Percentiles rank a stretch among this genome's conserved stretches.
phyloP scores from a whole-genome alignment of 345 rosid genomes.

The Kandelia obovata region DNA sequence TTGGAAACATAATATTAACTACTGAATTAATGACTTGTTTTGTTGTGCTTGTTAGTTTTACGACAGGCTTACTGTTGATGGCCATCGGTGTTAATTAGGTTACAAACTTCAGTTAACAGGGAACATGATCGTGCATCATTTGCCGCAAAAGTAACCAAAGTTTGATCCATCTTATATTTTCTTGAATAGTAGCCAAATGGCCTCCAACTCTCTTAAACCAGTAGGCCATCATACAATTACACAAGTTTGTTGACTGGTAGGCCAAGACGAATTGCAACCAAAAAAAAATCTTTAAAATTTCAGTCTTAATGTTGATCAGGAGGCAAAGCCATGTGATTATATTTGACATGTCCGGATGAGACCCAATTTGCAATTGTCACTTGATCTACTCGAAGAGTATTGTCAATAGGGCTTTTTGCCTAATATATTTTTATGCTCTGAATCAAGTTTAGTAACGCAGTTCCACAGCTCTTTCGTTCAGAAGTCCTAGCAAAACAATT shows the following conservation, averaged over 20 bases:
- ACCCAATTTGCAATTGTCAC: neutral
- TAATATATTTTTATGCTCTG: neutral
- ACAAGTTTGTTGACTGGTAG: neutral
- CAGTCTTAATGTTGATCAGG: neutral
- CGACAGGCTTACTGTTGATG: neutral
- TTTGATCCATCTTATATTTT: neutral
- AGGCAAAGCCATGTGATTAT: slow-evolving; percentile 15
- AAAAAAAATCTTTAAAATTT: too few species aligned
- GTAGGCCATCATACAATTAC: slow-evolving; percentile 1
- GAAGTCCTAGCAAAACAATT: neutral
- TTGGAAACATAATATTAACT: too few species aligned
- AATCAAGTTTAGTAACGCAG: neutral
- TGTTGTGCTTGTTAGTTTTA: neutral
- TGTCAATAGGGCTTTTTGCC: neutral
- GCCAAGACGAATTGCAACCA: neutral
- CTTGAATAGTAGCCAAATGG: neutral
- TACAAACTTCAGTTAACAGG: slow-evolving; percentile 3
- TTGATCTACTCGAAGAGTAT: neutral
- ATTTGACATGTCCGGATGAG: neutral
- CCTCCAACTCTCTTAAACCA: neutral
- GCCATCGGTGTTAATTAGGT: neutral
- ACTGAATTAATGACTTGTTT: neutral
- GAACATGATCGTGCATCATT: neutral
- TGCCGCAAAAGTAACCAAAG: neutral
- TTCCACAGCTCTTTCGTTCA: neutral